Percentiles rank a stretch among this genome's conserved stretches.
These are phyloP conservation scores for Haberlea rhodopensis DNA, from an alignment of 257 asterid species.

Conservation along the genomic window DNA sequence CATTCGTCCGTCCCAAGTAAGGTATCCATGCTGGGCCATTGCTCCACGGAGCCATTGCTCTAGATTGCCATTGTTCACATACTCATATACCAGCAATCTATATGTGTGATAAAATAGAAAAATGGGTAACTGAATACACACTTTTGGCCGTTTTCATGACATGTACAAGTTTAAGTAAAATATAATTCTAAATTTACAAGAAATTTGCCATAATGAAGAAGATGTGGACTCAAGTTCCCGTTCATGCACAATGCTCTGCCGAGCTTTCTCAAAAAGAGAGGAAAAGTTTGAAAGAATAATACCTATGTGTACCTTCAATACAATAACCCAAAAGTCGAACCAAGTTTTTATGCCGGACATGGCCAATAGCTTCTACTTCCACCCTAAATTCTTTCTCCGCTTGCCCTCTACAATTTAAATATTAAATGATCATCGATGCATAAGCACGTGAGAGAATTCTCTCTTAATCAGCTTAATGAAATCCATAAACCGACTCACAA, in stretches of 20 bases:
- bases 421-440: not conserved
- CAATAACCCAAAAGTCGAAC: conserved; percentile 89
- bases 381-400: conserved; percentile 90
- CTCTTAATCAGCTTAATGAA: not conserved
- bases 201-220: not conserved
- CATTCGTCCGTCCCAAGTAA: conserved; percentile 63
- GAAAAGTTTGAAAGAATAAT: not conserved
- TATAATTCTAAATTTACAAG: not conserved
- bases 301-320: conserved; percentile 87
- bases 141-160: not conserved
- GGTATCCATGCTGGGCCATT: conserved; percentile 45
- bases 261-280: not conserved
- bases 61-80: conserved; percentile 77
- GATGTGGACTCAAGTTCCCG: too few species aligned
- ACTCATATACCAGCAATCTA: conserved; percentile 79
- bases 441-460: too few species aligned
- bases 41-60: conserved; percentile 87
- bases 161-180: not conserved
- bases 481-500: conserved; percentile 48
- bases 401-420: conserved; percentile 56
- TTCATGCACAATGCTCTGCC: too few species aligned
- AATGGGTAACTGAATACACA: conserved; percentile 4
- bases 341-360: conserved; percentile 82
- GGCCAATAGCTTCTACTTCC: conserved; percentile 94
- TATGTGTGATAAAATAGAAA: not conserved